A percentile compares a stretch with the other conserved stretches of the same genome.
phyloP scores from a whole-genome alignment of 2,329 filamentous ascomycete species.

The Aspergillus flavus region DNA sequence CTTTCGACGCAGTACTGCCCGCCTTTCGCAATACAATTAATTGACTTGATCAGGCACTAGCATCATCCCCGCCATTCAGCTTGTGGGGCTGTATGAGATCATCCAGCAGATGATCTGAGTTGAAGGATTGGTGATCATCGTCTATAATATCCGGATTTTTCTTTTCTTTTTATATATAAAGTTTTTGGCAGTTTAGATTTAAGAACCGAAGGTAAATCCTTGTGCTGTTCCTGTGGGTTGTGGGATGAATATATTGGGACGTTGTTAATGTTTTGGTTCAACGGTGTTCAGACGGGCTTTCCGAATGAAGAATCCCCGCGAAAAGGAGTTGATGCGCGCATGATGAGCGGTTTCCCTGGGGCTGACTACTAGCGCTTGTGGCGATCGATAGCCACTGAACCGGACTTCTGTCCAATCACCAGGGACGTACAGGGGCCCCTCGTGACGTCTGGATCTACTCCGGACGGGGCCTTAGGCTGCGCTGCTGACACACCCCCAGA shows the following conservation, averaged over 20 bases:
- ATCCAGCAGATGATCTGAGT: neutral
- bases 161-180: neutral
- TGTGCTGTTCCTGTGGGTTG: neutral
- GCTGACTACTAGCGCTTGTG: neutral
- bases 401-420: neutral
- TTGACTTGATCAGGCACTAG: neutral
- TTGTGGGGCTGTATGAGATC: slow-evolving; percentile 1
- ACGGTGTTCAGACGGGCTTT: neutral
- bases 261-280: neutral
- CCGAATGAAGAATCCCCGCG: neutral
- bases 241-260: neutral
- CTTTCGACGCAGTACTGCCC: neutral
- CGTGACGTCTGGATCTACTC: slow-evolving; percentile 10
- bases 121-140: neutral
- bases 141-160: neutral
- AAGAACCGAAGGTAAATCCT: neutral
- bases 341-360: neutral
- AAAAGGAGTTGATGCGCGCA: neutral
- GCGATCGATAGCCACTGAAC: neutral
- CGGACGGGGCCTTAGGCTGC: neutral
- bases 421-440: neutral
- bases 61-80: neutral
- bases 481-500: slow-evolving; percentile 3
- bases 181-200: neutral
- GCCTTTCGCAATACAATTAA: neutral